phyloP scores from a whole-genome alignment of 495 filamentous ascomycete genomes.

The Saxophila tyrrhenica region DNA sequence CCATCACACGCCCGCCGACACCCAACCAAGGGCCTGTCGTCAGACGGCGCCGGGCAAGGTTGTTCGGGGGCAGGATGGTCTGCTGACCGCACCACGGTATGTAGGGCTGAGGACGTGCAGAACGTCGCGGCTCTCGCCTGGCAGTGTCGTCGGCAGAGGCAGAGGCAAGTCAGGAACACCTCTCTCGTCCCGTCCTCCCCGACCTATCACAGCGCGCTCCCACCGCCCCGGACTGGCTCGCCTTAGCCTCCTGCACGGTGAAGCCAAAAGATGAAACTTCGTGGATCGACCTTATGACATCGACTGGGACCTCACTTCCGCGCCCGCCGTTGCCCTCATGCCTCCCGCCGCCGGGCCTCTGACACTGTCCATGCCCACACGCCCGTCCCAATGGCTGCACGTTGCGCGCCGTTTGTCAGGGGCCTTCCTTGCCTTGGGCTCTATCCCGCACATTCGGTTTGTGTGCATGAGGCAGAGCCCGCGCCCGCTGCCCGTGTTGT shows the following conservation, averaged over 20 bases:
- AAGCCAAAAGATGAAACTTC: neutral
- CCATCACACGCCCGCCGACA: neutral
- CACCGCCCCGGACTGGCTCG: neutral
- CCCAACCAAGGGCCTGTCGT: neutral
- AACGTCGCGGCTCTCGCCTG: neutral
- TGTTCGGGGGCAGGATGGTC: neutral
- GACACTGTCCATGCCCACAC: neutral
- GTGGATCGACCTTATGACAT: conserved; percentile 13
- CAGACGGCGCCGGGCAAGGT: neutral
- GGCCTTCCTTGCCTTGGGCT: neutral
- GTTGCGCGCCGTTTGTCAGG: neutral
- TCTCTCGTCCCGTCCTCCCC: neutral
- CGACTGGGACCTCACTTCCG: conserved; percentile 8
- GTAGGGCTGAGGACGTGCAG: neutral
- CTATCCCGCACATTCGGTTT: conserved; percentile 3
- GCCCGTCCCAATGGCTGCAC: conserved; percentile 6
- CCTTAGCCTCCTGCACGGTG: neutral
- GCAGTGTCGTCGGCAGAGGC: neutral
- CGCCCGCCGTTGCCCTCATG: neutral
- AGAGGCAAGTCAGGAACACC: neutral
- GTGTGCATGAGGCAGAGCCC: neutral
- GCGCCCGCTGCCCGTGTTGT: neutral
- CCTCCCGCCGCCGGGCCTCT: conserved; percentile 1
- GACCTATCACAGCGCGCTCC: neutral
- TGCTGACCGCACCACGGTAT: neutral